Conservation (phyloP, 139 green algal genomes). For the Parachlorella kessleri region DNA sequence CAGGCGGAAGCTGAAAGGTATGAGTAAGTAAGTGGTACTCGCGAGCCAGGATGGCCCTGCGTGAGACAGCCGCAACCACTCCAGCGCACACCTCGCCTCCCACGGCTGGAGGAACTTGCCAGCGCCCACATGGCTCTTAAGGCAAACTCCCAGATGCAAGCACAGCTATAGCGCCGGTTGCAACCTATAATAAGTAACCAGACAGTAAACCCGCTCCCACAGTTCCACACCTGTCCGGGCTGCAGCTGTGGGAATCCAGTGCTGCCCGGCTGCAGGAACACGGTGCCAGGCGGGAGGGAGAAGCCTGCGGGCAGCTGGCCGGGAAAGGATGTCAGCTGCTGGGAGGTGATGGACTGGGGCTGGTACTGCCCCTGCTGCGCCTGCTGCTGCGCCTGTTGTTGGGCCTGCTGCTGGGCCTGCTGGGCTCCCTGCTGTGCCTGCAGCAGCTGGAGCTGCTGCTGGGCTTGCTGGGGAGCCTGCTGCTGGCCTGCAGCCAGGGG, state of each 20-base stretch:
- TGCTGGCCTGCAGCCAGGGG: neutral
- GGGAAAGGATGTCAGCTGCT: neutral
- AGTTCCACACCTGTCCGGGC: neutral
- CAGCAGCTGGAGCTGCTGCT: slow-evolving; percentile 13
- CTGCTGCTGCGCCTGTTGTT: slow-evolving; percentile 13
- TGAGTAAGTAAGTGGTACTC: too few species aligned
- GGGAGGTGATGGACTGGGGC: neutral
- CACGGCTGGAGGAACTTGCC: too few species aligned
- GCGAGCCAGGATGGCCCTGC: too few species aligned
- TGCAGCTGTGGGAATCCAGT: neutral
- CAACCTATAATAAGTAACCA: too few species aligned
- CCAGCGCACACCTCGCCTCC: too few species aligned
- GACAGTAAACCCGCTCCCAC: too few species aligned
- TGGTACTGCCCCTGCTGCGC: neutral
- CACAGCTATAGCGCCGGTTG: too few species aligned
- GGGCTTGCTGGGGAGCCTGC: neutral
- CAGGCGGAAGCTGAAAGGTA: too few species aligned
- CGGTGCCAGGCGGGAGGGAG: neutral
- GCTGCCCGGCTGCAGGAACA: neutral
- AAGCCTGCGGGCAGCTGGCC: neutral
- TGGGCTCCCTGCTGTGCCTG: neutral
- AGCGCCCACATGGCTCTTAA: too few species aligned
- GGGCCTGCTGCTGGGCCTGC: slow-evolving; percentile 1
- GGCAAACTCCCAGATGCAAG: too few species aligned
- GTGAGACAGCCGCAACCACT: too few species aligned